Evolutionary conservation across 2,329 filamentous ascomycete species (phyloP), one percentile per base, ranked within the genome.

Genomic region (Zymoseptoria passerinii): DNA sequence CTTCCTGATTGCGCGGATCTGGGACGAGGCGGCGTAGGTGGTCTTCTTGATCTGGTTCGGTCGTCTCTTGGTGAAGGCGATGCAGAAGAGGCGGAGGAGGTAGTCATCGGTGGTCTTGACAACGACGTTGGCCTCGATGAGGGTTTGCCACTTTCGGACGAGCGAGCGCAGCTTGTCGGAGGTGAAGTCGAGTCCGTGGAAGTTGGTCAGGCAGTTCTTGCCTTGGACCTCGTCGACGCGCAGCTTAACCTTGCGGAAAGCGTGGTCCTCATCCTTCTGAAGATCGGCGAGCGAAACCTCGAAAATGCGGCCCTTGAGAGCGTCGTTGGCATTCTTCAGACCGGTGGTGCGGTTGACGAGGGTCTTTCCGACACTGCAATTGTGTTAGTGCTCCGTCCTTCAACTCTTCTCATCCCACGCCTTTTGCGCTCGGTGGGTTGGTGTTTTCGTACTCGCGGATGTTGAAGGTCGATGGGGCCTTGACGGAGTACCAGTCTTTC

Each of bases 41-140:
- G 94, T 99, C 89, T 97, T 99, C 89, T 96, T 96, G 84, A 99
- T 92, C 85, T 99, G 94, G 85, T 97, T 99, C 72, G 90, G 91
- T 75, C 94, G 88, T 80, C 91, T 86, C 89, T 97, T 97, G 80
- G 94, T 99, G 85, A 99, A 99, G 72, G 90, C 94, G 72, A 99
- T 99, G 78, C 90, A 90, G 83, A 99, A 99, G 72, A 99, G 87
- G 74, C 94, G 90, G 81, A 99, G 86, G 77, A 97, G 92, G 84
- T 99, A 97, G 81, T 99, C 94, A 77, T 99, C 94, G 77, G 94
- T 97, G 73, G 94, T 97, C 89, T 97, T 97, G 84, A 99, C 92
- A 69, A 95, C 96, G 75, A 97, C 87, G 80, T 99, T 99, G 83
- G 94, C 94, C 86, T 99, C 94, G 71, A 99, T 97, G 75, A 99